phyloP scores from a whole-genome alignment of 108 stramenopile species.

The Tribonema minus region DNA sequence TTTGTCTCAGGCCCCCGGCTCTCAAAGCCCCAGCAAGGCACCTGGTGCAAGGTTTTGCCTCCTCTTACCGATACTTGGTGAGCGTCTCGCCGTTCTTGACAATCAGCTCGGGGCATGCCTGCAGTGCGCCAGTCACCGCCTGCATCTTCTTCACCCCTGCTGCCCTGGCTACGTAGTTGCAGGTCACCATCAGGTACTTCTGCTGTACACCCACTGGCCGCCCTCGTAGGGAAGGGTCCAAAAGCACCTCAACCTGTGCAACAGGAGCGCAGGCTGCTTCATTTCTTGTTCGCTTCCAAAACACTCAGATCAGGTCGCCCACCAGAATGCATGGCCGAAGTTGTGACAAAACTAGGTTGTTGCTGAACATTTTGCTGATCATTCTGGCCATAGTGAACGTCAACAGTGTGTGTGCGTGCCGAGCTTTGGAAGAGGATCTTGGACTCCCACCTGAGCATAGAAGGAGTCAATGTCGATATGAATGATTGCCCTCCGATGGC shows the following conservation, averaged over 20 bases:
- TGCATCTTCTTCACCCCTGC: conserved; percentile 38
- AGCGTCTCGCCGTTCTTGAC: conserved; percentile 37
- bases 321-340: background rate
- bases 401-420: background rate
- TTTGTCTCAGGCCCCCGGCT: background rate
- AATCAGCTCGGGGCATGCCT: conserved; percentile 20
- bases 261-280: background rate
- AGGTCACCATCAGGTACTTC: conserved; percentile 43
- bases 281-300: background rate
- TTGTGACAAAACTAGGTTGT: background rate
- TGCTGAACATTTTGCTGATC: background rate
- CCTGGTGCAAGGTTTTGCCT: conserved; percentile 29
- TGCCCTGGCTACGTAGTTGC: conserved; percentile 35
- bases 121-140: conserved; percentile 19
- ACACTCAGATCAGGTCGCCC: background rate
- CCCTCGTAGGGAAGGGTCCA: conserved; percentile 13
- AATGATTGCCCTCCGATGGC: no score
- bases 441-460: conserved; percentile 15
- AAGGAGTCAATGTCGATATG: conserved; percentile 33
- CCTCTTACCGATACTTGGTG: conserved; percentile 26
- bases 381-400: background rate
- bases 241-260: conserved; percentile 40
- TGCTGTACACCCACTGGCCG: conserved; percentile 45
- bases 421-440: background rate
- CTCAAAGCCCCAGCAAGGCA: background rate